Conservation (phyloP, 306 rosid species). For the Biancaea sappan region DNA sequence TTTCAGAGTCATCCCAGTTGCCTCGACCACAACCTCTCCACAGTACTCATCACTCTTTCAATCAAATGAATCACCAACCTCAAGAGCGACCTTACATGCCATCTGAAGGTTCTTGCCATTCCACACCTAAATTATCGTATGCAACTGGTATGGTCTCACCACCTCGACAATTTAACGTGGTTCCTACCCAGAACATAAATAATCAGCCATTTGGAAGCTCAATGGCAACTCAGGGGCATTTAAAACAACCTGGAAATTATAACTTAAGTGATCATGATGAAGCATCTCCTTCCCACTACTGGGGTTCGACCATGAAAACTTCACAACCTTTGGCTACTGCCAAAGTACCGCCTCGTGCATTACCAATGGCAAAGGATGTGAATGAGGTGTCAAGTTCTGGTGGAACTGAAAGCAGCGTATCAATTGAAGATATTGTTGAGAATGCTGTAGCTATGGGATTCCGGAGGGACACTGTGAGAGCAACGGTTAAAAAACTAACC, state of each 20-base stretch:
- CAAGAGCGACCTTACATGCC: neutral
- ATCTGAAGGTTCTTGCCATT: neutral
- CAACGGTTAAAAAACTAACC: constrained; percentile 45
- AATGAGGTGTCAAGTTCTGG: constrained; percentile 35
- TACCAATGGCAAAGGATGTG: constrained; percentile 51
- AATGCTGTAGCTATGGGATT: constrained; percentile 57
- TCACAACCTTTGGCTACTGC: constrained; percentile 2
- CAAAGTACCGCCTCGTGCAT: constrained; percentile 41
- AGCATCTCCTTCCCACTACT: constrained; percentile 19
- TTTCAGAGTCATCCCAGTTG: neutral
- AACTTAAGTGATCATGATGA: constrained; percentile 4
- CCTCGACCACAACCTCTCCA: neutral
- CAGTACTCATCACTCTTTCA: neutral
- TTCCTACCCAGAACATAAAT: neutral
- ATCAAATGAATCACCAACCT: neutral
- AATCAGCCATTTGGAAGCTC: constrained; percentile 29
- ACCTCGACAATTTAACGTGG: neutral
- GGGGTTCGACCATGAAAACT: neutral
- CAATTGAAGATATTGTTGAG: constrained; percentile 43
- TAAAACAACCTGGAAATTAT: constrained; percentile 33
- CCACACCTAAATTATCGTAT: neutral
- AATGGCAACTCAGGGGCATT: constrained; percentile 14
- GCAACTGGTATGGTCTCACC: neutral
- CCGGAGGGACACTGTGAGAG: constrained; percentile 45
- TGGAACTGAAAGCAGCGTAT: constrained; percentile 31